Percentiles rank a stretch among this genome's conserved stretches.
phyloP scores from a whole-genome alignment of 331 rosid species.

The Prunus yedoensis region DNA sequence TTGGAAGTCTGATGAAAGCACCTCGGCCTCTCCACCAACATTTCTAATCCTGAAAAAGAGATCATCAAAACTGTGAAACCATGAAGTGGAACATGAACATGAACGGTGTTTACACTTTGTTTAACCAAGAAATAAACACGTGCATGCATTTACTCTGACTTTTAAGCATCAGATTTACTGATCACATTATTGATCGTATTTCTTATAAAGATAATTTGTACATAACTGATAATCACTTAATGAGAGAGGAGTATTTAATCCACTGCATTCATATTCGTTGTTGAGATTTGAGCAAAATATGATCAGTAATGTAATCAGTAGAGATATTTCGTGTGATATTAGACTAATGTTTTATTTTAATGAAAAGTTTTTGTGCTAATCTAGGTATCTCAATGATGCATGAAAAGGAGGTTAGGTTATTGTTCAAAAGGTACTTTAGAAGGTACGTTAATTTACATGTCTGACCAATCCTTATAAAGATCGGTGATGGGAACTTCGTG shows the following conservation, averaged over 20 bases:
- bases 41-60: neutral
- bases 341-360: neutral
- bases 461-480: neutral
- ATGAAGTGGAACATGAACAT: neutral
- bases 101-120: neutral
- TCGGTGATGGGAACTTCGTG: neutral
- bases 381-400: neutral
- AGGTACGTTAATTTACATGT: conserved; percentile 3
- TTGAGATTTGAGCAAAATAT: neutral
- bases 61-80: neutral
- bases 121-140: neutral
- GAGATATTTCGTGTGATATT: neutral
- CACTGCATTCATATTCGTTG: too few relatives aligned
- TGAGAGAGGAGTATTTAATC: too few relatives aligned
- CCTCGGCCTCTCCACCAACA: neutral
- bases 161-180: neutral
- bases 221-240: too few relatives aligned
- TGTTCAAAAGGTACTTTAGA: neutral
- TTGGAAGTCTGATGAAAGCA: neutral
- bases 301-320: neutral
- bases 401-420: neutral
- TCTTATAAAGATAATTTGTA: too few relatives aligned
- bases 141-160: neutral
- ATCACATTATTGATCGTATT: neutral
- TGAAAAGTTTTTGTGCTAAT: neutral